Evolutionary conservation across 257 asterid species (phyloP).

Genomic region (Galeopsis tetrahit): DNA sequence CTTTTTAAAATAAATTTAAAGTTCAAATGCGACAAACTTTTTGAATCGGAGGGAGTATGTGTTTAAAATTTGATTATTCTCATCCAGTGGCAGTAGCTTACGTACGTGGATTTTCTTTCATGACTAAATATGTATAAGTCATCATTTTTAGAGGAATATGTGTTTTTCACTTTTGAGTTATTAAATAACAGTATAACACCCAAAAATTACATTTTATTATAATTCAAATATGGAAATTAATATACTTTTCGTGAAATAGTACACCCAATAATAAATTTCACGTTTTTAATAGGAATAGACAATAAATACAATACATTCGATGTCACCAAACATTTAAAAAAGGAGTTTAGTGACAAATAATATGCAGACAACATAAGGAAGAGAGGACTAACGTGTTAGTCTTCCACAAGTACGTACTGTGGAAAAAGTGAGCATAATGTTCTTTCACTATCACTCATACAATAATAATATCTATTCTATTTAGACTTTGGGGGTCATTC

Average conservation of each 20-base stretch:
- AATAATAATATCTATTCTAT: neutral
- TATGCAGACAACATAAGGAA: neutral
- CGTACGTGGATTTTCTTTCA: neutral
- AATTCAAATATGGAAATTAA: too few relatives aligned
- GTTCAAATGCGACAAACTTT: too few relatives aligned
- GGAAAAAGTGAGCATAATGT: neutral
- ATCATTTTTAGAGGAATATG: too few relatives aligned
- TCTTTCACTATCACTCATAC: constrained; percentile 30
- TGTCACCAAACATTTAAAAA: neutral
- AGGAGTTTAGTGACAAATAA: neutral
- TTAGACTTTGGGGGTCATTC: constrained; percentile 23
- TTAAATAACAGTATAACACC: too few relatives aligned
- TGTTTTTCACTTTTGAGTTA: too few relatives aligned
- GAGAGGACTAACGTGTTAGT: constrained; percentile 16
- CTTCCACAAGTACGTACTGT: constrained; percentile 26
- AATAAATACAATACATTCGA: neutral
- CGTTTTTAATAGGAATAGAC: neutral
- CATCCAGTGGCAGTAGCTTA: neutral
- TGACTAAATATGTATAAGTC: too few relatives aligned
- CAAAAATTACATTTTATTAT: too few relatives aligned
- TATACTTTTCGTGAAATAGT: neutral
- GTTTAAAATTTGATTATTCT: neutral
- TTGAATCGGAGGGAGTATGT: too few relatives aligned
- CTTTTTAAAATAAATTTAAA: too few relatives aligned
- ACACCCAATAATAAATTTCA: neutral